Evolutionary conservation across 73 alveolate genomes (phyloP), one percentile per base, ranked within the genome.

Genomic region (Strombidium stylifer): DNA sequence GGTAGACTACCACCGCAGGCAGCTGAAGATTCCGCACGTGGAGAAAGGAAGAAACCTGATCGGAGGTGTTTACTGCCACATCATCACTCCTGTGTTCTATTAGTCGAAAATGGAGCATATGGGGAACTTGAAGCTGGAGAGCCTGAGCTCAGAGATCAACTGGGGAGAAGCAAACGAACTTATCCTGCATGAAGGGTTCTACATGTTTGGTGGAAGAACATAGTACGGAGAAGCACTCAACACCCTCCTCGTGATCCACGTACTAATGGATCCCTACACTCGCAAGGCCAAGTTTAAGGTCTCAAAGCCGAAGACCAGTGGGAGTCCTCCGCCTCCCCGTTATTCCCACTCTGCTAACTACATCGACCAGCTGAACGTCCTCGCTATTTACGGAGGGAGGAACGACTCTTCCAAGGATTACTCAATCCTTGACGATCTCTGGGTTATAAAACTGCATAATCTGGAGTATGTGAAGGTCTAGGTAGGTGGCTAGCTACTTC

Each of bases 311-410:
- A 85, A 71, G 20, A 75, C 94, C 0, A 67, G 59, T 64, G 98
- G 98, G 6, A 51, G 80, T 31, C 58, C 90, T 0, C 98, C 98
- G 5, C 58, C 83, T 0, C 91, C 96, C 2, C 62, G 98, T 67
- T 93, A 85, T 80, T 69, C 73, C 46, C 98, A 93, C 79, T 53
- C 93, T 2, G 73, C 86, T 91, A 84, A 90, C 68, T 86, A 37
- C 60, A 71, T 61, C 69, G 85, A 73, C 52, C 62, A 85, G 41
- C 75, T 88, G 15, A 89, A 93, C 77, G 64, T 72, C 34, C 34
- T 89, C 12, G 60, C 90, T 5, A 32, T 93, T 4, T 92, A 76
- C 79, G 98, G 98, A 27, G 98, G 98, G 5, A 81, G 98, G 56
- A 87, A 93, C 79, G 98, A 93, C 41, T 67, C 64, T 14, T 7